These are phyloP conservation scores for Massariosphaeria phaeospora DNA, from an alignment of 495 filamentous ascomycete species.

Conservation along the genomic window DNA sequence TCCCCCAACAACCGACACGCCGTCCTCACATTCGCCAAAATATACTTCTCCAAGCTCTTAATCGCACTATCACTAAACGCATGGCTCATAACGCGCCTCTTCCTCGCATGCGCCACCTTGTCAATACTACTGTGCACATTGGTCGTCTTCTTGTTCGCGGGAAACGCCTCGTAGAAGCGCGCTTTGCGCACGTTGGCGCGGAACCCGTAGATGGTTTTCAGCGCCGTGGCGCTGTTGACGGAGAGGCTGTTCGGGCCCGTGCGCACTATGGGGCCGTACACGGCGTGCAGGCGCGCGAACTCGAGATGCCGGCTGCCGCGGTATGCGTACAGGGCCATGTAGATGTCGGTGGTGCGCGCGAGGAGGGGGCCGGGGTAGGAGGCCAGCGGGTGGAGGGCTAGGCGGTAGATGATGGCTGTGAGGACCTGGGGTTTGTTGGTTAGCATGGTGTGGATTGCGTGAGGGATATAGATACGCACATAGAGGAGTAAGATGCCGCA, in stretches of 20 bases:
- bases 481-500: constrained; percentile 14
- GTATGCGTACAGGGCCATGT: constrained; percentile 34
- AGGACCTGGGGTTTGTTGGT: constrained; percentile 6
- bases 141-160: constrained; percentile 48
- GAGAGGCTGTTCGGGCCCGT: constrained; percentile 59
- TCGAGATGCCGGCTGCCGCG: constrained; percentile 32
- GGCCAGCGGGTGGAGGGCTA: constrained; percentile 35
- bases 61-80: constrained; percentile 57
- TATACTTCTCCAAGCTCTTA: constrained; percentile 54
- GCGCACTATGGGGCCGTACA: constrained; percentile 47
- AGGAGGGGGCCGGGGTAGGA: constrained; percentile 36
- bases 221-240: constrained; percentile 52
- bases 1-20: constrained; percentile 21
- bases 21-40: constrained; percentile 42
- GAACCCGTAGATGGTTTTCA: constrained; percentile 60
- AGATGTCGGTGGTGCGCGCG: constrained; percentile 31
- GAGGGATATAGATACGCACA: constrained; percentile 1
- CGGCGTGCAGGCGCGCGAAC: constrained; percentile 20
- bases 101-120: constrained; percentile 56
- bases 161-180: constrained; percentile 61
- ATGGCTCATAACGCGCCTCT: constrained; percentile 58
- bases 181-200: constrained; percentile 58
- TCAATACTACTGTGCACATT: constrained; percentile 60
- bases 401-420: constrained; percentile 26
- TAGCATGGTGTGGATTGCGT: neutral